These are phyloP conservation scores for Monosporozyma siamensis DNA, from an alignment of 805 yeast genomes.

Conservation along the genomic window DNA sequence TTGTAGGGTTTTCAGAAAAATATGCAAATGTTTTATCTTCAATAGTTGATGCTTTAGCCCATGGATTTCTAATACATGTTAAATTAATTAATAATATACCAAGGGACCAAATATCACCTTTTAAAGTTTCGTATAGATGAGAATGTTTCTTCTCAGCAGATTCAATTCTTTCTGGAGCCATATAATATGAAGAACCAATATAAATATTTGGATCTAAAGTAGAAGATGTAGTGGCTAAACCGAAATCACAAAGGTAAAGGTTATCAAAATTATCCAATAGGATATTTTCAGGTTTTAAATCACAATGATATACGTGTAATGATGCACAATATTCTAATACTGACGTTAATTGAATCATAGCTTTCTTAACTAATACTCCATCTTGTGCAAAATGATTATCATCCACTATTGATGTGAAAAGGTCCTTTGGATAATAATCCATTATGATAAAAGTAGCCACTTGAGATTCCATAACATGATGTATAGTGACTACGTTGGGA, in stretches of 20 bases:
- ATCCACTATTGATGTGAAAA: constrained; percentile 79
- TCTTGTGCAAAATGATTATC: constrained; percentile 48
- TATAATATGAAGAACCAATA: constrained; percentile 80
- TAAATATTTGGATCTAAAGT: constrained; percentile 60
- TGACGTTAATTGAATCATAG: constrained; percentile 68
- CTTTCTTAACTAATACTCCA: constrained; percentile 43
- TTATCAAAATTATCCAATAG: constrained; percentile 51
- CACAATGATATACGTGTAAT: constrained; percentile 82
- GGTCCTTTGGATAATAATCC: constrained; percentile 83
- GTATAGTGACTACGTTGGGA: constrained; percentile 68
- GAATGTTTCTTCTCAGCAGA: constrained; percentile 17
- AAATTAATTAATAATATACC: constrained; percentile 75
- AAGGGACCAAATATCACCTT: constrained; percentile 83
- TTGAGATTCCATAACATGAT: constrained; percentile 57
- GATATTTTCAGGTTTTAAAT: constrained; percentile 91
- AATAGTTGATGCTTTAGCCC: constrained; percentile 66
- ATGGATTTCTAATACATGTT: constrained; percentile 78
- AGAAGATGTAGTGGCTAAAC: constrained; percentile 61
- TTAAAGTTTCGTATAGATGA: constrained; percentile 44
- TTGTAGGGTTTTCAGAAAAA: constrained; percentile 44
- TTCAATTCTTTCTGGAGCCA: constrained; percentile 76
- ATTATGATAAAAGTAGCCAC: constrained; percentile 58
- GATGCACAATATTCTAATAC: constrained; percentile 78
- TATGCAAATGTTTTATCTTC: constrained; percentile 58
- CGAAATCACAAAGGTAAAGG: constrained; percentile 75